These are phyloP conservation scores for Roridomyces roridus DNA, from an alignment of 768 basidiomycete genomes.

Conservation along the genomic window DNA sequence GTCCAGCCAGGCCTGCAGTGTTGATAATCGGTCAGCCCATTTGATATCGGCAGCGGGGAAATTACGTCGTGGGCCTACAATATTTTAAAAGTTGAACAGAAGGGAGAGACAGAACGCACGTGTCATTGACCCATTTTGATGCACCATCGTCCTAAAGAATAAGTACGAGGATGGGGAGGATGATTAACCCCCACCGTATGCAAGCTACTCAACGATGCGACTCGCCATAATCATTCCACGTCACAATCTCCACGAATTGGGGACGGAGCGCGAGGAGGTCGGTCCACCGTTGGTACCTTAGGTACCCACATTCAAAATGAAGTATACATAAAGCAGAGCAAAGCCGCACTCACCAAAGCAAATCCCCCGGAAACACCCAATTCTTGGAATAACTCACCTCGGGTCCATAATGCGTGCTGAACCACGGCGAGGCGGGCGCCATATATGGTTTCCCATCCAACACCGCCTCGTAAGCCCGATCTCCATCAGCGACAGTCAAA, in stretches of 20 bases:
- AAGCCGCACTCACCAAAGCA: slow-evolving; percentile 2
- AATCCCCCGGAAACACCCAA: slow-evolving; percentile 24
- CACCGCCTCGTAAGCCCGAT: slow-evolving; percentile 5
- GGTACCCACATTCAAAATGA: not conserved
- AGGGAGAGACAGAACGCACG: not conserved
- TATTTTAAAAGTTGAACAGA: not conserved
- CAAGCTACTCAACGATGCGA: slow-evolving; percentile 46
- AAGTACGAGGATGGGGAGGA: too few relatives aligned
- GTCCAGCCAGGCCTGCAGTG: slow-evolving; percentile 41
- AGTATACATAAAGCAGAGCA: not conserved
- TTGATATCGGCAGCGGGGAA: too few relatives aligned
- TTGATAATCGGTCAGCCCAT: not conserved
- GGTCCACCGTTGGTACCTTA: slow-evolving; percentile 16
- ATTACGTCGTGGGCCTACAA: slow-evolving; percentile 8
- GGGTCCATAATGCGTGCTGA: slow-evolving; percentile 39
- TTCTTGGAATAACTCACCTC: slow-evolving; percentile 23
- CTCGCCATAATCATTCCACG: slow-evolving; percentile 39
- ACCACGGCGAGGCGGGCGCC: slow-evolving; percentile 52
- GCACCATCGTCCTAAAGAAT: slow-evolving; percentile 25
- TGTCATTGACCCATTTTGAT: slow-evolving; percentile 26
- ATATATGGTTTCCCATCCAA: slow-evolving; percentile 24
- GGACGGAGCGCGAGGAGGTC: slow-evolving; percentile 15
- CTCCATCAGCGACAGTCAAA: slow-evolving; percentile 16
- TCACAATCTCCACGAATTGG: slow-evolving; percentile 40
- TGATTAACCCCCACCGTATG: too few relatives aligned